phyloP scores from a whole-genome alignment of 495 filamentous ascomycete species.

The Penicillium atrosanguineum region DNA sequence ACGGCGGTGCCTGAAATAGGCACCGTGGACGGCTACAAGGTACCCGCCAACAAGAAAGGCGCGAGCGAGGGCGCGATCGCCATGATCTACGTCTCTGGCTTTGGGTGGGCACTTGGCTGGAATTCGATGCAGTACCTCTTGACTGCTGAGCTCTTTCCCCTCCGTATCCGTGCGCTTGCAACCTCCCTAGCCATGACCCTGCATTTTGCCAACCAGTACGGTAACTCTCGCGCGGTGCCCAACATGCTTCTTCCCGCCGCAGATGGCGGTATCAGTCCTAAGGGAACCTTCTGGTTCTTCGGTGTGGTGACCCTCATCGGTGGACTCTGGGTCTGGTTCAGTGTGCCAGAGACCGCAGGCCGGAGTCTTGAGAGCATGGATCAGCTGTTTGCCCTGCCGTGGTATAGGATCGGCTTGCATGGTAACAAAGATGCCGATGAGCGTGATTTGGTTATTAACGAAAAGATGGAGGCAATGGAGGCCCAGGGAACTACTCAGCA shows the following conservation, averaged over 20 bases:
- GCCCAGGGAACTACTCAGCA: conserved; percentile 16
- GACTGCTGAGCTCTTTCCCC: conserved; percentile 71
- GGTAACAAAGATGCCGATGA: conserved; percentile 56
- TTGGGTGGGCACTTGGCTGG: conserved; percentile 73
- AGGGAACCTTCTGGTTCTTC: conserved; percentile 70
- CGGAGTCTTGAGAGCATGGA: conserved; percentile 57
- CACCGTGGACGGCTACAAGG: conserved; percentile 23
- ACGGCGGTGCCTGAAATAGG: conserved; percentile 52
- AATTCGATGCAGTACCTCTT: conserved; percentile 75
- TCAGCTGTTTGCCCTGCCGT: conserved; percentile 62
- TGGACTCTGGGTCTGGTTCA: conserved; percentile 56
- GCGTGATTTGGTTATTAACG: conserved; percentile 35
- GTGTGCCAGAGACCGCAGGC: conserved; percentile 43
- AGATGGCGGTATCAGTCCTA: conserved; percentile 43
- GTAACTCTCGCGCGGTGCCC: conserved; percentile 54
- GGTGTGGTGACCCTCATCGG: conserved; percentile 58
- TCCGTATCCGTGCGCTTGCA: conserved; percentile 47
- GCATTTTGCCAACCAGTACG: conserved; percentile 73
- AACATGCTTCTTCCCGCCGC: conserved; percentile 53
- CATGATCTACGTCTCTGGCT: conserved; percentile 64
- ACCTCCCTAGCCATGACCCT: conserved; percentile 50
- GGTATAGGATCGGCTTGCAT: conserved; percentile 61
- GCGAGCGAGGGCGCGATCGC: conserved; percentile 57
- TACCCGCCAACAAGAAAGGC: conserved; percentile 29
- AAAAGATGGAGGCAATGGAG: conserved; percentile 26